phyloP scores from a whole-genome alignment of 2,329 filamentous ascomycete genomes.

The Rhynchosporium agropyri region DNA sequence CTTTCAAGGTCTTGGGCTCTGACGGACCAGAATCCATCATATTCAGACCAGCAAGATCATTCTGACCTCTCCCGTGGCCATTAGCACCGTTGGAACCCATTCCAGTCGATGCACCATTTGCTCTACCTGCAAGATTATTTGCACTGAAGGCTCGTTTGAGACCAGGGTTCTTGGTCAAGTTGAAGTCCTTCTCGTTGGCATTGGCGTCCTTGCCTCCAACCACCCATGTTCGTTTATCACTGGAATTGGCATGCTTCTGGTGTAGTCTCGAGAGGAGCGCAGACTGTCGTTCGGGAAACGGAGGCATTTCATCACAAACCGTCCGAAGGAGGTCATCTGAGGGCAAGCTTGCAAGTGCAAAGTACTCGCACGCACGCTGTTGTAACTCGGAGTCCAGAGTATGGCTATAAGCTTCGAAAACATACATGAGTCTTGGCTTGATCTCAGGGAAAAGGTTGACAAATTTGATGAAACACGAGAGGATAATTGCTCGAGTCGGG shows the following conservation, averaged over 20 bases:
- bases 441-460: constrained; percentile 99
- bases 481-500: constrained; percentile 86
- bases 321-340: constrained; percentile 91
- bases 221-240: constrained; percentile 95
- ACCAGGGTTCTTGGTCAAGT: constrained; percentile 76
- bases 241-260: constrained; percentile 89
- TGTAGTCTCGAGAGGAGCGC: constrained; percentile 89
- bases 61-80: constrained; percentile 53
- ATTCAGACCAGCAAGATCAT: constrained; percentile 82
- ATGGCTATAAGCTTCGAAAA: constrained; percentile 91
- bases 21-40: constrained; percentile 64
- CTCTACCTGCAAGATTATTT: constrained; percentile 45
- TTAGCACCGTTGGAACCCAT: constrained; percentile 53
- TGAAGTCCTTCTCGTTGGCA: constrained; percentile 75
- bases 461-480: constrained; percentile 96
- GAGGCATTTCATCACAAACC: constrained; percentile 97
- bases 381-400: constrained; percentile 94
- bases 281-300: constrained; percentile 92
- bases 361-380: constrained; percentile 93
- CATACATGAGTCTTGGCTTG: constrained; percentile 87
- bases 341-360: constrained; percentile 80
- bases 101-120: constrained; percentile 50
- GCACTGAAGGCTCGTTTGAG: constrained; percentile 85
- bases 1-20: constrained; percentile 60
- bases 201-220: constrained; percentile 97